Conservation (phyloP, 1,139 yeast species). For the Blastobotrys elegans region DNA sequence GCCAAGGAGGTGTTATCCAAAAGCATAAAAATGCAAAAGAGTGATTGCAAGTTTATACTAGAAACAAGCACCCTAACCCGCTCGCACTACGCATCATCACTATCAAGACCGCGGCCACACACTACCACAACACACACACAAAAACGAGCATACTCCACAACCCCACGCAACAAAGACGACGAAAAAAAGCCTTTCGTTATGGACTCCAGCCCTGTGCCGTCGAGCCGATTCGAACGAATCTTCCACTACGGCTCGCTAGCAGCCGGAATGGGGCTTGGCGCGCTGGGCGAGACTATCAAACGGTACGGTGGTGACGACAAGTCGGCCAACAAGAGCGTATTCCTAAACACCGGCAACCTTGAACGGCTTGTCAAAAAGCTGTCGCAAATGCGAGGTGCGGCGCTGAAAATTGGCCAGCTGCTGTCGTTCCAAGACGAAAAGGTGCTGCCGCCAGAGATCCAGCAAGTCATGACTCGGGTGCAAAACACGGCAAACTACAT, state of each 20-base stretch:
- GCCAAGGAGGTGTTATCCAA: conserved; percentile 12
- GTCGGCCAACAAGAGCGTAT: conserved; percentile 47
- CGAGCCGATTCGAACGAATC: conserved; percentile 76
- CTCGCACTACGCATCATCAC: background rate
- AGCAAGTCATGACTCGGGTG: conserved; percentile 71
- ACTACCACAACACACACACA: background rate
- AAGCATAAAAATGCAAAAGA: conserved; percentile 11
- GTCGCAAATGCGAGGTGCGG: conserved; percentile 97
- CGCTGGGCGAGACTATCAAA: conserved; percentile 70
- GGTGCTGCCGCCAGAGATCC: conserved; percentile 79
- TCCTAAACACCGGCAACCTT: conserved; percentile 76
- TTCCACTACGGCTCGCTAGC: conserved; percentile 93
- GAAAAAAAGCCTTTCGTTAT: conserved; percentile 40
- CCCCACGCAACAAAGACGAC: conserved; percentile 2
- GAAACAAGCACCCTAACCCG: conserved; percentile 14
- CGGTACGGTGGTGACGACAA: conserved; percentile 54
- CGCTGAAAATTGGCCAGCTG: conserved; percentile 92
- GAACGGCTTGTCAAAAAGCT: conserved; percentile 84
- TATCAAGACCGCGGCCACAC: background rate
- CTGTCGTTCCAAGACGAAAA: conserved; percentile 85
- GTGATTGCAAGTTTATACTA: conserved; percentile 9
- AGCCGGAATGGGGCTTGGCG: conserved; percentile 85
- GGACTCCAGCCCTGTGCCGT: conserved; percentile 70
- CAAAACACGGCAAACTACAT: conserved; percentile 95
- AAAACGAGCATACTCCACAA: conserved; percentile 3